Base-by-base conservation (phyloP, 2,329 filamentous ascomycete genomes). In the Emmonsiellopsis sp. region DNA sequence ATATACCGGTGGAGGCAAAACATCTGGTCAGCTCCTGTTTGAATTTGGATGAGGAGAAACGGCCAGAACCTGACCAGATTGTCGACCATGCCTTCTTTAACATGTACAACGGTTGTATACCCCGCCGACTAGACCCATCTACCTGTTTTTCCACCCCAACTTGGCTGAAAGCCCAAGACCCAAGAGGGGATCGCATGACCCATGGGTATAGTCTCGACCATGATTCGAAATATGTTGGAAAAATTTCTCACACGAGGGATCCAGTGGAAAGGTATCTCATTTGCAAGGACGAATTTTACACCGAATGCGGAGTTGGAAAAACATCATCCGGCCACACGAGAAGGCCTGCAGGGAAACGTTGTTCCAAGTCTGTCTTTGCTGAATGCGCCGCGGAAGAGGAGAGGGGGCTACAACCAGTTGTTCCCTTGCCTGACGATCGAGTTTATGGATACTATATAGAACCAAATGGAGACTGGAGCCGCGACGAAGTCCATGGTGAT, bases 51-150 rank as follows among this genome's bases (percentile, higher is more conserved):
- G 74, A 76, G 45, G 67, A 74, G n/a, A 68, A 75, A 56, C 66
- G 75, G 26, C 74, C 75, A 3, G 73, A 74, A 40, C 73, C 75
- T 13, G 75, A 77, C 55, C 70, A 77, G 47, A 71, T 77, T 52
- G 75, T 77, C 7, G 73, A 75, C 40, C 74, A 77, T 55, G 65
- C 68, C 4, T 77, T 78, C 54, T 77, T 78, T 64, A 73, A 69
- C 49, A 77, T 76, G 73, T 73, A 74, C 46, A 63, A 69, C 30
- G 74, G 75, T 8, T 73, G 69, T 42, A 76, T 77, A 58, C 74
- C 75, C 13, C 66, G 68, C 20, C 63, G 67, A 43, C 61, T 77
- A 26, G 72, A 74, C 31, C 63, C 69, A 13, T 59, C 63, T 15
- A 73, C 68, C 45, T 68, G 70, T 26, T 62, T 65, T 48, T 64